Percentiles rank a stretch among this genome's conserved stretches.
Conservation (phyloP, 2,329 filamentous ascomycete species). For the Scedosporium aurantiacum region DNA sequence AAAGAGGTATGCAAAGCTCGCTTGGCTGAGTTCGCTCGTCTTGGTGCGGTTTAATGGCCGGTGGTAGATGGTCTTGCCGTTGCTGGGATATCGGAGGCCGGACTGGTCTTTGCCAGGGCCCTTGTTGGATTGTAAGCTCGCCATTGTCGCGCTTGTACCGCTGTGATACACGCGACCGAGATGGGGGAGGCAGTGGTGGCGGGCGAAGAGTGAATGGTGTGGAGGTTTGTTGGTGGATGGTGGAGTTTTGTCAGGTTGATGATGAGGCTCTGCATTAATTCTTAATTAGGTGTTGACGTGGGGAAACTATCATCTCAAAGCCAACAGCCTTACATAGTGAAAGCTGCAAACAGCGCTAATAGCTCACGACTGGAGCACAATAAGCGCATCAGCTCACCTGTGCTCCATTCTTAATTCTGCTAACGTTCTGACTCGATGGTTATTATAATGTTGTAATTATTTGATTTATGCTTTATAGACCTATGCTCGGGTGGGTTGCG, state of each 20-base stretch:
- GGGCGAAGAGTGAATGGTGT: not conserved
- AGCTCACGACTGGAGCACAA: too few species aligned
- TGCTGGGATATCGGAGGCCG: constrained; percentile 78
- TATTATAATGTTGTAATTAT: too few species aligned
- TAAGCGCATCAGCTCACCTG: too few species aligned
- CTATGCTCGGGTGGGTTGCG: not conserved
- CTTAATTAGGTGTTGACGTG: not conserved
- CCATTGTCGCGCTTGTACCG: constrained; percentile 24
- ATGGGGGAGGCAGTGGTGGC: not conserved
- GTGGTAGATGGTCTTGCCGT: constrained; percentile 96
- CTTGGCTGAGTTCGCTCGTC: constrained; percentile 78
- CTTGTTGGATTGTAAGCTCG: constrained; percentile 38
- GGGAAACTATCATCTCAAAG: not conserved
- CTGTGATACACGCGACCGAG: not conserved
- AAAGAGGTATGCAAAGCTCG: constrained; percentile 93
- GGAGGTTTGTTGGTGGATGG: not conserved
- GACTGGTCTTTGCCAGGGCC: constrained; percentile 36
- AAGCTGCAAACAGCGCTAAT: too few species aligned
- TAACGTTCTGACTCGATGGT: too few species aligned
- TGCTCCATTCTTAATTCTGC: too few species aligned
- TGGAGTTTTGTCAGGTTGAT: not conserved
- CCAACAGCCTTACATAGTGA: too few species aligned
- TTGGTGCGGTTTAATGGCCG: constrained; percentile 83
- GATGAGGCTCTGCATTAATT: not conserved
- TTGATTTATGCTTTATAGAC: too few species aligned